Evolutionary conservation across 805 yeast genomes (phyloP).

Genomic region (Hanseniaspora guilliermondii): DNA sequence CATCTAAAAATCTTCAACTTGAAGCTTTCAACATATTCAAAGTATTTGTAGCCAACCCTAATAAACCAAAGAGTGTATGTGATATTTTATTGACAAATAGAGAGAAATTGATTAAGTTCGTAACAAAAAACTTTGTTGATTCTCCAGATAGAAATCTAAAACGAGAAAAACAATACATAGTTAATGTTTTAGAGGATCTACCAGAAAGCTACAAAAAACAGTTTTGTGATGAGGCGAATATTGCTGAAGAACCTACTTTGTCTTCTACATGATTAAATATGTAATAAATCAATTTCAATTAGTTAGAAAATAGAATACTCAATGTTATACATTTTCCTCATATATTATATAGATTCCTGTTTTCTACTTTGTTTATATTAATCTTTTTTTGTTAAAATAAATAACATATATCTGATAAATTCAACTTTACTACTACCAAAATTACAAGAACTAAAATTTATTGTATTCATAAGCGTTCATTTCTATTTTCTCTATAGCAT

Average conservation of each 20-base stretch:
- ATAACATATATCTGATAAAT: too few species aligned
- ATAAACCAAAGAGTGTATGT: constrained; percentile 62
- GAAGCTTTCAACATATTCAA: constrained; percentile 92
- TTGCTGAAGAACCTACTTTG: constrained; percentile 14
- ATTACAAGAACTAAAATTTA: neutral
- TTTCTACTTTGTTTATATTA: too few species aligned
- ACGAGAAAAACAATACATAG: constrained; percentile 71
- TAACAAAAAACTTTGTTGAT: constrained; percentile 49
- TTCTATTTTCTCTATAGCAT: constrained; percentile 2
- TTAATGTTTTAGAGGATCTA: constrained; percentile 57
- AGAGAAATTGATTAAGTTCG: constrained; percentile 57
- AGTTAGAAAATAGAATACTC: too few species aligned
- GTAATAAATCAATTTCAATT: neutral
- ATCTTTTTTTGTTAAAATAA: too few species aligned
- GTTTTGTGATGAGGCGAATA: constrained; percentile 20
- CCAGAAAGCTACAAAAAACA: constrained; percentile 39
- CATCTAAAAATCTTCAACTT: constrained; percentile 73
- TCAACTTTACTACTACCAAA: neutral
- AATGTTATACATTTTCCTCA: neutral
- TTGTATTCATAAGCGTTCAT: neutral
- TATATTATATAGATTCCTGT: neutral
- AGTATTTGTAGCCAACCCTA: constrained; percentile 92
- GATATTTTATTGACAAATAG: constrained; percentile 79
- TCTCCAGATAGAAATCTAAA: constrained; percentile 49
- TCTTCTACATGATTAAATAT: constrained; percentile 11